Base-by-base conservation (phyloP, 345 rosid genomes). In the Eucalyptus fibrosa region DNA sequence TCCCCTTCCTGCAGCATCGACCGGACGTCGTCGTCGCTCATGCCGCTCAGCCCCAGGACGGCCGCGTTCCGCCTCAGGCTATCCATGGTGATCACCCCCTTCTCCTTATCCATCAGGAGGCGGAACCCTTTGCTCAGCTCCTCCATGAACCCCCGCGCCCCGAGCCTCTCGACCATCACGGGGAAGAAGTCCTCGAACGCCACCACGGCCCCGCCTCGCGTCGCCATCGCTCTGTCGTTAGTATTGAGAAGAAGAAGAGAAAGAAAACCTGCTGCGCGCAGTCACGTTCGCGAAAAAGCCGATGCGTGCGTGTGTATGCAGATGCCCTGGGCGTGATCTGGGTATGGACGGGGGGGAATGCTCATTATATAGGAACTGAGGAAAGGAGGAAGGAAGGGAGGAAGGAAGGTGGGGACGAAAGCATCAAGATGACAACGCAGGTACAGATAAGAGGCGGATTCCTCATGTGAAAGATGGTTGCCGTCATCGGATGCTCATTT, bases 1-100 rank as follows among this genome's bases (percentile, higher is more conserved):
- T 95, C 96, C 14, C 95, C 97, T 92, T 94, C 96, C 50, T 90
- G 90, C 42, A 95, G 53, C 97, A 95, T 95, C 55, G 91, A 90
- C 89, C n/a, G 80, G 30, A 92, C 28, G 47, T 95, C 96, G 11
- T 93, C 94, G 80, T 94, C 94, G 18, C 90, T 91, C 97, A 94
- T 92, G 7, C 86, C 95, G 19, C 88, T 80, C 86, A 94, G 34
- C 23, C 97, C 97, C n/a, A 95, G 91, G 90, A 86, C 30, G 3
- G 60, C 88, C 34, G 92, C 88, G 83, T 92, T 94, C 91, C 87
- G 93, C 94, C 89, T 94, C 93, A 94, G 89, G 92, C 97, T 95
- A 90, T 92, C 93, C 12, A 91, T 55, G 1, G 96, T 95, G 80
- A 95, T 95, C 91, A 91, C 83, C 1, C 93, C 96, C 32, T 91